phyloP scores from a whole-genome alignment of 2,329 filamentous ascomycete species.

The Fusarium sp. region DNA sequence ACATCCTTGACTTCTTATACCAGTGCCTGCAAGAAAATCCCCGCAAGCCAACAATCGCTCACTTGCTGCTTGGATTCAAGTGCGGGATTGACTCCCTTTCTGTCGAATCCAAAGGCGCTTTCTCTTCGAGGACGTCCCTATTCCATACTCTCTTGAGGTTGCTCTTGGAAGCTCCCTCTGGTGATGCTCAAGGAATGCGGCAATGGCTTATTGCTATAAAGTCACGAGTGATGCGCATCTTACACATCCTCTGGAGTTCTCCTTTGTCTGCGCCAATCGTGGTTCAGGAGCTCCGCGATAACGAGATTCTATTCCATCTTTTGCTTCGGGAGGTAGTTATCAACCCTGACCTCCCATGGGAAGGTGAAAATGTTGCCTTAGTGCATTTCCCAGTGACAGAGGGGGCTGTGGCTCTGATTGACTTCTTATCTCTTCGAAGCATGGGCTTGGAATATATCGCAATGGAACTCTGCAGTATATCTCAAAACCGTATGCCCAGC shows the following conservation, averaged over 20 bases:
- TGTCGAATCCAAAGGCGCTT: slow-evolving; percentile 74
- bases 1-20: slow-evolving; percentile 86
- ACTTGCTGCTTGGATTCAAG: slow-evolving; percentile 87
- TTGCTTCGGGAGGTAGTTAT: slow-evolving; percentile 79
- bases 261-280: slow-evolving; percentile 79
- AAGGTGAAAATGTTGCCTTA: slow-evolving; percentile 69
- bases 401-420: slow-evolving; percentile 75
- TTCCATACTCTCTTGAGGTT: slow-evolving; percentile 84
- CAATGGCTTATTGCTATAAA: slow-evolving; percentile 77
- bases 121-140: slow-evolving; percentile 77
- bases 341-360: slow-evolving; percentile 76
- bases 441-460: slow-evolving; percentile 86
- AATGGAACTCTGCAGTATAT: slow-evolving; percentile 82
- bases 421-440: slow-evolving; percentile 82
- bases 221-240: slow-evolving; percentile 74
- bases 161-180: slow-evolving; percentile 75
- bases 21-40: slow-evolving; percentile 80
- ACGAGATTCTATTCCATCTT: slow-evolving; percentile 82
- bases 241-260: slow-evolving; percentile 86
- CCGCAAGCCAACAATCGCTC: slow-evolving; percentile 85
- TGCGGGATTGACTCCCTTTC: slow-evolving; percentile 78
- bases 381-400: slow-evolving; percentile 75
- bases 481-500: slow-evolving; percentile 75
- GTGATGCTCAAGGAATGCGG: slow-evolving; percentile 68
- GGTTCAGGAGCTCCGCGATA: slow-evolving; percentile 80